Evolutionary conservation across 75 land plant genomes (phyloP), one percentile per base, ranked within the genome.

Genomic region (Selaginella moellendorffii): DNA sequence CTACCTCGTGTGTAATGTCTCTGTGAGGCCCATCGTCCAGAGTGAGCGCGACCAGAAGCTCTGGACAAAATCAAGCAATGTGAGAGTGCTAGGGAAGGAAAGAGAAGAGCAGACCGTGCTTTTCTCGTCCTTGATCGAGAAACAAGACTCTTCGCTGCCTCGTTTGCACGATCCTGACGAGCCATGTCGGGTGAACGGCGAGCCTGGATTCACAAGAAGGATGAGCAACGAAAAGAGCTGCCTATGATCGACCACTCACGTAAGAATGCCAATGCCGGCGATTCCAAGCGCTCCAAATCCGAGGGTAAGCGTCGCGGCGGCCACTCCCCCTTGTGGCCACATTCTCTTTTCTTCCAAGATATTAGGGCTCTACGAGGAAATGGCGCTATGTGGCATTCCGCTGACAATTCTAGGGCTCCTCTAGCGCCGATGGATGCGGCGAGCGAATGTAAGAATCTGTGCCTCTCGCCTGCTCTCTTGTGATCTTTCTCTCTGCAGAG

Each of bases 11-110:
- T 51, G 79, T 73, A 54, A 72, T 77, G 27, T 71, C 66, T 24
- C 31, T 30, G 54, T 77, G 79, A 1, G 79, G 79, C 31, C 71
- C 76, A 73, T 77, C 79, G 64, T 77, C 79, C 30, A 77, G 14
- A 21, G 79, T 77, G 17, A 77, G 62, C 17, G 79, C 79, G 24
- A 73, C 63, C 29, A 73, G 26, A 23, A 30, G 71, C 36, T 77
- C 79, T 77, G 76, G 53, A 69, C 61, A 69, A 36, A 36, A 36
- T 36, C 14, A 36, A 36, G 5, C 46, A 36, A 36, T 36, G n/a
- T n/a, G 5, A 36, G 14, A 36, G 14, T 14, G 46, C 46, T 36
- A 36, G 46, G 5, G 5, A 36, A 36, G 5, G 46, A 5, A 5
- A 5, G 5, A 36, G 46, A 36, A 36, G 5, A 5, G 14, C 5